phyloP scores from a whole-genome alignment of 164 flowering plant species.

The Nymphaea colorata region DNA sequence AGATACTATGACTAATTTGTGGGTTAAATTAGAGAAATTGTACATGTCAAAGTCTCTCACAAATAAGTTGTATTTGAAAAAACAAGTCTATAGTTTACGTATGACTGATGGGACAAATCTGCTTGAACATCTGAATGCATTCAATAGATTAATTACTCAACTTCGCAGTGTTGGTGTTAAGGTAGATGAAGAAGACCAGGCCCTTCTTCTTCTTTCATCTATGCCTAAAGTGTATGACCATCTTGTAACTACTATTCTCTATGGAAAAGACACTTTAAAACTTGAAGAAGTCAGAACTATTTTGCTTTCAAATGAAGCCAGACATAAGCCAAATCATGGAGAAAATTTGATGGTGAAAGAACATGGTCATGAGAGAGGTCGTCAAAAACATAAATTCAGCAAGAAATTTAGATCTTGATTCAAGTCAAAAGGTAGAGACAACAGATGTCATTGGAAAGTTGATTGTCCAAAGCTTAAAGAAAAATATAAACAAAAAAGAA shows the following conservation, averaged over 20 bases:
- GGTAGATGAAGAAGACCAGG: not conserved
- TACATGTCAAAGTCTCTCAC: too few species aligned
- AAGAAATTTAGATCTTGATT: not conserved
- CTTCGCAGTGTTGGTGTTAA: too few species aligned
- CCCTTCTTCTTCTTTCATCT: not conserved
- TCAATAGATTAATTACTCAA: too few species aligned
- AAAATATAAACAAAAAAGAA: not conserved
- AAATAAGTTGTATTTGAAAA: too few species aligned
- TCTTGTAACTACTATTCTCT: not conserved
- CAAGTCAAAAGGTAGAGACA: not conserved
- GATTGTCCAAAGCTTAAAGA: conserved; percentile 1
- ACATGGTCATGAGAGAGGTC: not conserved
- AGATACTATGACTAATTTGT: too few species aligned
- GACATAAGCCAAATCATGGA: not conserved
- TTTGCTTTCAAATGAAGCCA: not conserved
- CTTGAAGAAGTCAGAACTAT: not conserved
- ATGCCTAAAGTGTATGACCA: not conserved
- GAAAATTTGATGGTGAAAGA: not conserved
- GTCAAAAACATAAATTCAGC: not conserved
- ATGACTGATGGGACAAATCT: too few species aligned
- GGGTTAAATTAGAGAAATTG: too few species aligned
- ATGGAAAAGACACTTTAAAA: not conserved
- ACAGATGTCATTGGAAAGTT: not conserved
- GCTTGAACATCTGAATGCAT: too few species aligned
- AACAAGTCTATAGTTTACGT: too few species aligned